Evolutionary conservation across 1,284 basidiomycete genomes (phyloP).

Genomic region (Apiotrichum porosum): DNA sequence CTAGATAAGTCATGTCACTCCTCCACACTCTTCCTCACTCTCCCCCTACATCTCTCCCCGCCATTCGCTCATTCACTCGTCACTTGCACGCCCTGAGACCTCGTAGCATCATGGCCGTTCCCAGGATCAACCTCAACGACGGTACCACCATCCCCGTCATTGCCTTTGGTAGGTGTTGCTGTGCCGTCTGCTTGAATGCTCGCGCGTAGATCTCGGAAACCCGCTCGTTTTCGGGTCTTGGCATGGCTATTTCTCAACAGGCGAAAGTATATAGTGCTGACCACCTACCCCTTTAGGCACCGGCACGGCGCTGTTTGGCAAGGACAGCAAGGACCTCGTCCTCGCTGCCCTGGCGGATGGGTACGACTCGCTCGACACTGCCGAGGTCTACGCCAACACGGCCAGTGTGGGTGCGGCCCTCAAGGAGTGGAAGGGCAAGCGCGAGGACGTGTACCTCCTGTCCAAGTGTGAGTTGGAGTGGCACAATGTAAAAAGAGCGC

Average conservation of each 20-base stretch:
- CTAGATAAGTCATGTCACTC: no score
- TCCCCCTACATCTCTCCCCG: no score
- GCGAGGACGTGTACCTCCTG: slow-evolving; percentile 56
- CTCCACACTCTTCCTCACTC: no score
- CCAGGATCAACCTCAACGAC: slow-evolving; percentile 33
- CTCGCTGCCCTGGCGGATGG: slow-evolving; percentile 32
- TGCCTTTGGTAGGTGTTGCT: slow-evolving; percentile 29
- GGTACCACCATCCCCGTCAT: slow-evolving; percentile 30
- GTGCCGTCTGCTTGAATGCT: no score
- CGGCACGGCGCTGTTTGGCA: slow-evolving; percentile 36
- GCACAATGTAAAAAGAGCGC: background rate
- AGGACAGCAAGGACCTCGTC: slow-evolving; percentile 28
- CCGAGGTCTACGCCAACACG: slow-evolving; percentile 51
- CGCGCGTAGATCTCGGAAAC: no score
- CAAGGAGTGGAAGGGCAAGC: slow-evolving; percentile 51
- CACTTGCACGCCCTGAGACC: no score
- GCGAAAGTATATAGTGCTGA: background rate
- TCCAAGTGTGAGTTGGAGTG: slow-evolving; percentile 47
- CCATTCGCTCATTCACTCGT: no score
- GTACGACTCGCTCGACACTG: slow-evolving; percentile 36
- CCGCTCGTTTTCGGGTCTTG: no score
- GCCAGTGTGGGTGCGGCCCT: slow-evolving; percentile 55
- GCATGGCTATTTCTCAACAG: no score
- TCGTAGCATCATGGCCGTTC: slow-evolving; percentile 10
- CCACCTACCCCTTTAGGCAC: background rate